Conservation (phyloP, 2,329 filamentous ascomycete species). For the Hysterium pulicare region DNA sequence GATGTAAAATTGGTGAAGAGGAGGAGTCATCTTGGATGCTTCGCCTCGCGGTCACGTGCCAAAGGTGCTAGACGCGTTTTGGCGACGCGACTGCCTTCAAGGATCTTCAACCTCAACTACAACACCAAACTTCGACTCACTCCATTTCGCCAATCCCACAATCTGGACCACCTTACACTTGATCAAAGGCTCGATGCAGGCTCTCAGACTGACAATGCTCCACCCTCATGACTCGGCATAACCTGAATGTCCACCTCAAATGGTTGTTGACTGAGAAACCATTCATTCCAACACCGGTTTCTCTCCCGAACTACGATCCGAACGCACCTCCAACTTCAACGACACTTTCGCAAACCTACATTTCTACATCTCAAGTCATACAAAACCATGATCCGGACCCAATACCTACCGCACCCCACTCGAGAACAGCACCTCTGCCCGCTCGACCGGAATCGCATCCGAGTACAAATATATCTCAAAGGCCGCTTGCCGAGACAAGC, state of each 20-base stretch:
- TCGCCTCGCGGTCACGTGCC: background rate
- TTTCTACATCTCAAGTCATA: slow-evolving; percentile 8
- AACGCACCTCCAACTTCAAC: slow-evolving; percentile 21
- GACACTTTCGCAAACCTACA: slow-evolving; percentile 14
- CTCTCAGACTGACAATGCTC: slow-evolving; percentile 20
- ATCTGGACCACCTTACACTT: no score
- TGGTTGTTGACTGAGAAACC: slow-evolving; percentile 48
- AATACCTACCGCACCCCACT: slow-evolving; percentile 11
- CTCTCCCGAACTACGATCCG: slow-evolving; percentile 28
- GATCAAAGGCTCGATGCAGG: slow-evolving; percentile 19
- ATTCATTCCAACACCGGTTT: slow-evolving; percentile 38
- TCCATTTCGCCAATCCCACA: background rate
- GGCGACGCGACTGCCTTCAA: background rate
- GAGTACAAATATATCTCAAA: slow-evolving; percentile 18
- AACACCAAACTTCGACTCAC: background rate
- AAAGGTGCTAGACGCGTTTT: background rate
- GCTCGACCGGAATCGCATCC: slow-evolving; percentile 18
- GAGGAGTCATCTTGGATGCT: background rate
- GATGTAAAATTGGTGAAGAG: no score
- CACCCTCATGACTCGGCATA: slow-evolving; percentile 47
- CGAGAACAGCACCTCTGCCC: slow-evolving; percentile 17
- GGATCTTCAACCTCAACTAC: background rate
- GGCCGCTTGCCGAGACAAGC: slow-evolving; percentile 6
- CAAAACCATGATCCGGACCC: slow-evolving; percentile 20
- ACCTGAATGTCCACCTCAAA: slow-evolving; percentile 46